phyloP scores from a whole-genome alignment of 352 stramenopile genomes.

The Pythium brassicae region DNA sequence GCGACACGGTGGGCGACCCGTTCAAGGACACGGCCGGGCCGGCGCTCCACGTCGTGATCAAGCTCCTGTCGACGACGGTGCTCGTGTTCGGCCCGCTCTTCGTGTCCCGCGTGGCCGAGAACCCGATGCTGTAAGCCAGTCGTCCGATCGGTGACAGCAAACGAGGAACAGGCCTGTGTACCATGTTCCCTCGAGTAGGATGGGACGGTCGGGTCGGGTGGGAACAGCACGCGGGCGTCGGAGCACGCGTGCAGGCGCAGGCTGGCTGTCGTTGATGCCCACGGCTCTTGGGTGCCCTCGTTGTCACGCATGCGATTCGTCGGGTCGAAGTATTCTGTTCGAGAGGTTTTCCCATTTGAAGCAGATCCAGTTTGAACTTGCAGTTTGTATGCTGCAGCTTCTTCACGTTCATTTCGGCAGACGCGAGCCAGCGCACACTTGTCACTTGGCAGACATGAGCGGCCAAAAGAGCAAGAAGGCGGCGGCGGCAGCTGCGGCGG shows the following conservation, averaged over 20 bases:
- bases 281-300: too few relatives aligned
- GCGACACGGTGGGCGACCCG: constrained; percentile 96
- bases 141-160: too few relatives aligned
- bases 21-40: constrained; percentile 97
- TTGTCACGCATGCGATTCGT: too few relatives aligned
- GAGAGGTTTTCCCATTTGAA: too few relatives aligned
- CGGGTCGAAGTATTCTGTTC: background rate
- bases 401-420: background rate
- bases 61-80: constrained; percentile 94
- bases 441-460: constrained; percentile 4
- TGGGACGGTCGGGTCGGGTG: too few relatives aligned
- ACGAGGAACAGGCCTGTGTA: too few relatives aligned
- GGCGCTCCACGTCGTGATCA: constrained; percentile 98
- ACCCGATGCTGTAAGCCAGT: background rate
- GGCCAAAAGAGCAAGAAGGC: background rate
- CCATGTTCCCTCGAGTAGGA: too few relatives aligned
- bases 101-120: constrained; percentile 56
- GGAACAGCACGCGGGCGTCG: too few relatives aligned
- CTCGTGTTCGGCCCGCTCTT: constrained; percentile 92
- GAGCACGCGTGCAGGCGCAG: too few relatives aligned
- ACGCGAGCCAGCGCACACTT: background rate
- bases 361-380: background rate
- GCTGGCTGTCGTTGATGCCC: too few relatives aligned
- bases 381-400: constrained; percentile 1
- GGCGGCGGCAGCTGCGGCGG: background rate